A percentile compares a stretch with the other conserved stretches of the same genome.
Evolutionary conservation across 116 monocot species (phyloP).

Genomic region (Zostera marina): DNA sequence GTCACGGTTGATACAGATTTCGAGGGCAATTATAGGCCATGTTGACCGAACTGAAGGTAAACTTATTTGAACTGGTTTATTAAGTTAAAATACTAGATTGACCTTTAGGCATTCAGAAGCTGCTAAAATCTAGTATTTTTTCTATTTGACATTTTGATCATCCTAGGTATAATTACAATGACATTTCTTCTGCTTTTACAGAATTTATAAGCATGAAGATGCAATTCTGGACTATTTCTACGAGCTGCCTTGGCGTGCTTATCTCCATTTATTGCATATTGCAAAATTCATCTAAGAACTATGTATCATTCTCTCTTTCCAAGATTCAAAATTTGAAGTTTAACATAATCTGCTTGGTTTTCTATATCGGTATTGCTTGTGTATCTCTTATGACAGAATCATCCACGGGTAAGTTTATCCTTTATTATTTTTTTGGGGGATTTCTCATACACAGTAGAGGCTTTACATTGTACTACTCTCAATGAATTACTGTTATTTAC

Average conservation of each 20-base stretch:
- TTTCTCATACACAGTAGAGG: neutral
- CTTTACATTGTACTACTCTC: neutral
- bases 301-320: conserved; percentile 5
- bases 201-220: conserved; percentile 27
- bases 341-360: conserved; percentile 15
- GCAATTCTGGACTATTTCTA: conserved; percentile 55
- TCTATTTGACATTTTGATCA: too few species aligned
- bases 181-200: neutral
- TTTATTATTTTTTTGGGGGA: neutral
- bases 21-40: conserved; percentile 24
- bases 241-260: conserved; percentile 51
- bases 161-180: too few species aligned
- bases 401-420: neutral
- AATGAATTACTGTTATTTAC: neutral
- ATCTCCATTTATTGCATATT: conserved; percentile 29
- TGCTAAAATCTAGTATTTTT: too few species aligned
- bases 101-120: too few species aligned
- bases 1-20: conserved; percentile 60
- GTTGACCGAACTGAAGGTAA: conserved; percentile 38
- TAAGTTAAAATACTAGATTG: too few species aligned
- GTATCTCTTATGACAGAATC: conserved; percentile 12
- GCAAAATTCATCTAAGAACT: conserved; percentile 6
- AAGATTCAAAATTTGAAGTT: conserved; percentile 14
- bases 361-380: conserved; percentile 29
- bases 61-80: neutral